Conservation (phyloP, 371 early-diverging fungal genomes). For the Mucor lusitanicus region DNA sequence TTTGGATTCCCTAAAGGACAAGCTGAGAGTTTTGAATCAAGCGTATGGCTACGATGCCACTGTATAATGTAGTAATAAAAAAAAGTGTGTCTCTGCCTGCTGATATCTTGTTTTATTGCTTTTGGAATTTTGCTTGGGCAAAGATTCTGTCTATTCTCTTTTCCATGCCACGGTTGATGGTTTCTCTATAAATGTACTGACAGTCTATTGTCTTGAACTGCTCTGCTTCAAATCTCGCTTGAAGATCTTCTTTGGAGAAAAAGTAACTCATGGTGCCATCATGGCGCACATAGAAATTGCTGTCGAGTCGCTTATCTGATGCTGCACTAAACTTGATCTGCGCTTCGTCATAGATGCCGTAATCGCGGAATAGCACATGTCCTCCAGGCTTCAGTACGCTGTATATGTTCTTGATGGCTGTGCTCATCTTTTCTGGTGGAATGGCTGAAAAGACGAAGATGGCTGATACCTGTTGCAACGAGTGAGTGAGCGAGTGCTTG, state of each 20-base stretch:
- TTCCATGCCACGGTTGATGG: conserved; percentile 80
- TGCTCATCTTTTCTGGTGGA: conserved; percentile 77
- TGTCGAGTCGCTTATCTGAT: conserved; percentile 73
- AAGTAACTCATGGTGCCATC: conserved; percentile 83
- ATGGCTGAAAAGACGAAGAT: conserved; percentile 88
- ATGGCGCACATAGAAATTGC: conserved; percentile 87
- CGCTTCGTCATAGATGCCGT: conserved; percentile 87
- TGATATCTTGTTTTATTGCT: not conserved
- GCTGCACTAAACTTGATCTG: conserved; percentile 81
- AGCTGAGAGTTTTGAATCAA: conserved; percentile 38
- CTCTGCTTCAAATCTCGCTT: conserved; percentile 55
- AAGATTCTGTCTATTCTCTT: conserved; percentile 83
- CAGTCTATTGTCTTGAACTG: conserved; percentile 73
- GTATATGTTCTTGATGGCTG: conserved; percentile 67
- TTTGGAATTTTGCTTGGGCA: conserved; percentile 83
- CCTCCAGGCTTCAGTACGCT: conserved; percentile 78
- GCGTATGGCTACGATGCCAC: conserved; percentile 27
- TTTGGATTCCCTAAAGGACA: conserved; percentile 81
- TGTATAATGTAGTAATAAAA: not conserved
- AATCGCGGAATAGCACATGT: conserved; percentile 83
- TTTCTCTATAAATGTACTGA: conserved; percentile 78
- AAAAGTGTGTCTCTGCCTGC: not conserved
- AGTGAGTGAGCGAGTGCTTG: not conserved
- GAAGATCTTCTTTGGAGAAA: conserved; percentile 61
- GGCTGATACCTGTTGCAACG: conserved; percentile 60